Evolutionary conservation across 2,329 filamentous ascomycete genomes (phyloP).

Genomic region (Phyllosticta paracitricarpa): DNA sequence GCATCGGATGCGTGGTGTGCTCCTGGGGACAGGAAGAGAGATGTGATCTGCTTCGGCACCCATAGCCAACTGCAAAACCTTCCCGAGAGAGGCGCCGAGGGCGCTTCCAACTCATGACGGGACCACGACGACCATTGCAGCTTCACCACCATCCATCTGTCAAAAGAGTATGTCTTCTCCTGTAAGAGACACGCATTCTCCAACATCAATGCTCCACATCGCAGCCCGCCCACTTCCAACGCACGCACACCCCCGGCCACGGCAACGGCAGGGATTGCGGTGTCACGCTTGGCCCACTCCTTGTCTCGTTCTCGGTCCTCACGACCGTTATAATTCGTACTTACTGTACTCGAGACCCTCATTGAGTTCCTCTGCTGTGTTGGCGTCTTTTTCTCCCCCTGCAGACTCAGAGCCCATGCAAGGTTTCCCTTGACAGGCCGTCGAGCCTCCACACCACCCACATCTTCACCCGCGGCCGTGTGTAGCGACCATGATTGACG

Average conservation of each 20-base stretch:
- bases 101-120: neutral
- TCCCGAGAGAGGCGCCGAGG: neutral
- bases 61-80: neutral
- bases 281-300: neutral
- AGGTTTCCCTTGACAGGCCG: neutral
- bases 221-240: neutral
- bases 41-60: conserved; percentile 7
- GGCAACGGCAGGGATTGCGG: neutral
- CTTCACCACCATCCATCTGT: neutral
- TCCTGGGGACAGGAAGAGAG: conserved; percentile 6
- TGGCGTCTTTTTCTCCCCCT: neutral
- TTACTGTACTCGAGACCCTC: too few relatives aligned
- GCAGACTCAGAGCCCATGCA: conserved; percentile 1
- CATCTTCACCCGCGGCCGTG: neutral
- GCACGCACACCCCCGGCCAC: neutral
- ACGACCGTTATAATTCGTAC: neutral
- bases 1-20: conserved; percentile 5
- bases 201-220: neutral
- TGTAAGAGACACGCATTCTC: too few relatives aligned
- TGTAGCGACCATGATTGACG: conserved; percentile 3
- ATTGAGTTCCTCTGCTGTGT: too few relatives aligned
- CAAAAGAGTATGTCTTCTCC: neutral
- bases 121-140: neutral
- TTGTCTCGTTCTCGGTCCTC: neutral
- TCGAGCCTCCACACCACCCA: neutral